Evolutionary conservation across 2,329 filamentous ascomycete species (phyloP).

Genomic region (Thielaviopsis musarum): DNA sequence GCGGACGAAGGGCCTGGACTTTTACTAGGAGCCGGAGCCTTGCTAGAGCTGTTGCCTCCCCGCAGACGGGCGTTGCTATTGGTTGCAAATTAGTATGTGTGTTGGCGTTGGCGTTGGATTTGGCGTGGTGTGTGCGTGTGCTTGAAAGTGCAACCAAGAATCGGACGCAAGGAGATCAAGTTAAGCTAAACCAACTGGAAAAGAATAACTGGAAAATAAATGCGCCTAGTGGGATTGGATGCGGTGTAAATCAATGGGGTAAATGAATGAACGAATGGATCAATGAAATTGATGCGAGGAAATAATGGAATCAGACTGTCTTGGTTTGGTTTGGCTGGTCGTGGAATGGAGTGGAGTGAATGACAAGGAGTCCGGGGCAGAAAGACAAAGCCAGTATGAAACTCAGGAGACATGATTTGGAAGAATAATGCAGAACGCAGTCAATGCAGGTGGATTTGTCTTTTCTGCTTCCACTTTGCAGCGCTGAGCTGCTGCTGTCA

Average conservation of each 20-base stretch:
- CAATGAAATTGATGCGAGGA: not conserved
- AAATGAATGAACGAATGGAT: not conserved
- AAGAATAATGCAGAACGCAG: not conserved
- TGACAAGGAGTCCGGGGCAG: not conserved
- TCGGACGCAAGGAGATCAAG: too few species aligned
- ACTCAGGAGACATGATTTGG: slow-evolving; percentile 9
- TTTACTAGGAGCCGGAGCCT: slow-evolving; percentile 33
- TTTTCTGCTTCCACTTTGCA: slow-evolving; percentile 3
- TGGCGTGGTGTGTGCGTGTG: not conserved
- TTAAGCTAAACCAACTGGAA: not conserved
- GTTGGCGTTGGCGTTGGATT: not conserved
- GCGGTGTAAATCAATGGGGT: not conserved
- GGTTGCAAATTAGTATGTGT: slow-evolving; percentile 20
- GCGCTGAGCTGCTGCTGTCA: not conserved
- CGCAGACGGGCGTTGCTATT: slow-evolving; percentile 18
- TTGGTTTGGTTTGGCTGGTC: not conserved
- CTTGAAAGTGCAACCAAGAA: not conserved
- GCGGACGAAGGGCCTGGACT: slow-evolving; percentile 32
- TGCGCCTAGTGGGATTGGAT: too few species aligned
- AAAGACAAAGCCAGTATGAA: slow-evolving; percentile 2
- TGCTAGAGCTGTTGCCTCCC: slow-evolving; percentile 16
- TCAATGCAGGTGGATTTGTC: not conserved
- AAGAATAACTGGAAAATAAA: not conserved
- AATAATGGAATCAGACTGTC: not conserved
- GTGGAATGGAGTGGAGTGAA: not conserved